Evolutionary conservation across 1,139 yeast genomes (phyloP).

Genomic region (Yarrowia galli): DNA sequence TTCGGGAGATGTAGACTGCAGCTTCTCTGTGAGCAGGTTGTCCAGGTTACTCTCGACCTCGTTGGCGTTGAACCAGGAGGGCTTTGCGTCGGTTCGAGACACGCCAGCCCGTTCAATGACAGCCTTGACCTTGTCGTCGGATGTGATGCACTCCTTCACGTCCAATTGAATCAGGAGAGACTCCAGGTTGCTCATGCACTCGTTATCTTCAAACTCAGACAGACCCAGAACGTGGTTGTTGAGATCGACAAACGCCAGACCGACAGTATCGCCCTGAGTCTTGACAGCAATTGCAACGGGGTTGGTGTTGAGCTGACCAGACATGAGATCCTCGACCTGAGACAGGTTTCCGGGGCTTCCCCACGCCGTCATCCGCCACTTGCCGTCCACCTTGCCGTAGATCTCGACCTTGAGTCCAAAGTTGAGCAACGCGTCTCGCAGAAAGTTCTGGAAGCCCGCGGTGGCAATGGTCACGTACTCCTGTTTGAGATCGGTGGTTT

Average conservation of each 20-base stretch:
- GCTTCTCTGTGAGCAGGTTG: conserved; percentile 66
- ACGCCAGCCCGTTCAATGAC: conserved; percentile 76
- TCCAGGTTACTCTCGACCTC: conserved; percentile 79
- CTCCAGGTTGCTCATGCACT: conserved; percentile 83
- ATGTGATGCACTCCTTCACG: conserved; percentile 76
- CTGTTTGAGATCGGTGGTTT: conserved; percentile 46
- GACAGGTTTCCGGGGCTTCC: conserved; percentile 95
- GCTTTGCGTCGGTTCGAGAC: conserved; percentile 66
- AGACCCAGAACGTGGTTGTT: conserved; percentile 70
- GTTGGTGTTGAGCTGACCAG: conserved; percentile 58
- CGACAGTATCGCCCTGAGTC: conserved; percentile 61
- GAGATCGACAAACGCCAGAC: conserved; percentile 82
- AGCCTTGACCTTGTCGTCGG: conserved; percentile 56
- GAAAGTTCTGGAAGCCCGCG: conserved; percentile 70
- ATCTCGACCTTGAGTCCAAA: conserved; percentile 80
- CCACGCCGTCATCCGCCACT: conserved; percentile 56
- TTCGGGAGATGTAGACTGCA: conserved; percentile 56
- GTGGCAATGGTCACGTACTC: conserved; percentile 73
- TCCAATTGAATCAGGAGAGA: conserved; percentile 86
- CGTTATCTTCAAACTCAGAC: conserved; percentile 85
- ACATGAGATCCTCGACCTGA: conserved; percentile 76
- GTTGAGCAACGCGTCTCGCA: conserved; percentile 71
- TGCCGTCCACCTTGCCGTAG: conserved; percentile 55
- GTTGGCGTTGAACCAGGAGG: conserved; percentile 62
- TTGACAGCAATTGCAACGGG: conserved; percentile 82